Evolutionary conservation across 192 early-diverging fungal genomes (phyloP), one percentile per base, ranked within the genome.

Genomic region (Gaertneriomyces semiglobifer): DNA sequence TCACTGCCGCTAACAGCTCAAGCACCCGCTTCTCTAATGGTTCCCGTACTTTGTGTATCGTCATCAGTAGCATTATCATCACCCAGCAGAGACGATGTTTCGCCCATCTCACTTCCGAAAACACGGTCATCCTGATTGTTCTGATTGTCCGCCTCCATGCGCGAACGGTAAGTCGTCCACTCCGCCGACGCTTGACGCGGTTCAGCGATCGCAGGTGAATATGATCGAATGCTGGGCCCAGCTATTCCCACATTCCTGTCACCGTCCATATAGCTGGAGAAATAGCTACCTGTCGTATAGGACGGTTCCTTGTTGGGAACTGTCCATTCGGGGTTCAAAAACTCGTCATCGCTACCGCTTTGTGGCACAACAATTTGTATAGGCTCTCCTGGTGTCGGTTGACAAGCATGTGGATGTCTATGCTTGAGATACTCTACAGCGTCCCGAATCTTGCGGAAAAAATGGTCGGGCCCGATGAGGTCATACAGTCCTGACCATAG

Each of bases 381-480:
- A 43, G 38, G 11, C 5, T 14, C 58, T 44, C 58, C 58, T 20
- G 14, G 20, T 20, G 14, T 20, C 14, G 11, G 33, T 56, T 56
- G 48, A 50, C 16, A 18, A 12, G 48, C 16, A 50, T 50, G 12
- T 12, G 16, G 18, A 58, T 20, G 16, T 5, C 18, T 58, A 16
- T 14, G 14, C 12, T 60, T 60, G 9, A 68, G 58, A 47, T 68
- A 68, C 16, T 42, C 48, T 40, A 70, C 48, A 8, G 89, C 89
- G 25, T 90, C 81, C 5, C 76, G 62, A 9, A 91, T 86, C 53
- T 86, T 83, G 69, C 70, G 74, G 70, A 92, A 93, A 48, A 92
- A 85, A 65, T 88, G 81, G 7, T 82, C 70, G 16, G 77, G 73
- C 7, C 92, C 91, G n/a, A 74, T 73, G 1, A 70, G n/a, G 7